Base-by-base conservation (phyloP, 805 yeast species). In the Zygoascus flipseniorum region DNA sequence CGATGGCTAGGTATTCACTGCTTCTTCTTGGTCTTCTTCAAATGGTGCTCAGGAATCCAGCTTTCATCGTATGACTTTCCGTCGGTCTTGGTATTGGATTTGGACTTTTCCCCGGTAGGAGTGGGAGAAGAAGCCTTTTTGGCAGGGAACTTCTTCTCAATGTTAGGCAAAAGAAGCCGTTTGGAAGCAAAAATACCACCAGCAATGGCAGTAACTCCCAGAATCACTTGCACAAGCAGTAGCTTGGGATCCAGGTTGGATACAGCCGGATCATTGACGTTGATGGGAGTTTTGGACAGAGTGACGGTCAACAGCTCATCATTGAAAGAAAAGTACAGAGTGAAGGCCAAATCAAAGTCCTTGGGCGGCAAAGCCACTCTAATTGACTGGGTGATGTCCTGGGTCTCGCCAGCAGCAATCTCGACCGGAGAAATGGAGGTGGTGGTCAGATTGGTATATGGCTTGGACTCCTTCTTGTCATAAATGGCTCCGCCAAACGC, bases 161-260 rank as follows among this genome's bases (percentile, higher is more conserved):
- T 19, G 52, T 28, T 52, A 8, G 62, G 58, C 52, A 58, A 23
- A 8, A 52, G 45, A 44, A 52, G 42, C 18, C 31, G 28, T n/a
- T 26, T 51, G 43, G 55, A 52, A 19, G 49, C 39, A 31, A 35
- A 65, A 67, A 82, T 85, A 45, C 72, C 81, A 47, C 76, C 60
- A 43, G 71, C 77, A 50, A 72, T 82, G 31, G 82, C 51, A 18
- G 82, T 66, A 20, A 70, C 76, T 2, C 72, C 60, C 54, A 87
- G 69, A 26, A 86, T 59, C 14, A 80, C 50, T 65, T 82, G 85
- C 58, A 85, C 77, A 37, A 85, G 66, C 54, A 88, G 64, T 63
- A 89, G 77, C 68, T 83, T 81, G 13, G 90, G 93, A 65, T 86
- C 80, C 70, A 84, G 82, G 52, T 83, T 58, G 0, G 95, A 83